Evolutionary conservation across 257 asterid species (phyloP), one percentile per base, ranked within the genome.

Genomic region (Solanum gandarillasii): DNA sequence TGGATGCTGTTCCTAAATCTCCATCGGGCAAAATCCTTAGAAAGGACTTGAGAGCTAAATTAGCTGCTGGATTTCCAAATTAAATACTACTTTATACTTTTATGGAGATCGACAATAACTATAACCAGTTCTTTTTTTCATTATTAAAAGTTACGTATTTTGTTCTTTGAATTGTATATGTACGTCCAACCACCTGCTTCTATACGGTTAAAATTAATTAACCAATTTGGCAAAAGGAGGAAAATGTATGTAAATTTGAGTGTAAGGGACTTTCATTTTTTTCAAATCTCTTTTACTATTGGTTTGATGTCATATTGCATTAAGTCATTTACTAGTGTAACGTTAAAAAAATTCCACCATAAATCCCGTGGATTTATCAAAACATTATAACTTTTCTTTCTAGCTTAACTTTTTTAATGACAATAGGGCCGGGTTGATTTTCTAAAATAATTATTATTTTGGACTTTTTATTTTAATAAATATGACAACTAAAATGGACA

Each of bases 1-100:
- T 93, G 12, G 98, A 96, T 41, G 92, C 90, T 4, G 89, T 96
- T 79, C 99, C 99, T 3, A 94, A 95, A 90, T 92, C 94, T 87
- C 98, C 99, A 34, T 91, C 98, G 0, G 99, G 99, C 20, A 97
- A 97, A 75, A 97, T 97, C 87, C 92, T 97, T 94, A 92, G 99
- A 39, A 97, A 97, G 91, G 98, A 97, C 72, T 90, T 97, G 91
- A 93, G 97, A 92, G 95, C 97, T 82, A 94, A 90, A 91, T 88
- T 95, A 36, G 95, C 94, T 4, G 91, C 90, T 38, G 92, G 89
- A 11, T 25, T 89, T 82, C 87, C 89, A 39, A 88, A 86, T 83
- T 83, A 81, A 81, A 6, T 23, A 5, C 38, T 70, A 36, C 13
- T 25, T 79, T 81, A 35, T 35, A 8, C 35, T 78, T 78, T 11